phyloP scores from a whole-genome alignment of 768 basidiomycete species.

The Phlebiopsis gigantea region DNA sequence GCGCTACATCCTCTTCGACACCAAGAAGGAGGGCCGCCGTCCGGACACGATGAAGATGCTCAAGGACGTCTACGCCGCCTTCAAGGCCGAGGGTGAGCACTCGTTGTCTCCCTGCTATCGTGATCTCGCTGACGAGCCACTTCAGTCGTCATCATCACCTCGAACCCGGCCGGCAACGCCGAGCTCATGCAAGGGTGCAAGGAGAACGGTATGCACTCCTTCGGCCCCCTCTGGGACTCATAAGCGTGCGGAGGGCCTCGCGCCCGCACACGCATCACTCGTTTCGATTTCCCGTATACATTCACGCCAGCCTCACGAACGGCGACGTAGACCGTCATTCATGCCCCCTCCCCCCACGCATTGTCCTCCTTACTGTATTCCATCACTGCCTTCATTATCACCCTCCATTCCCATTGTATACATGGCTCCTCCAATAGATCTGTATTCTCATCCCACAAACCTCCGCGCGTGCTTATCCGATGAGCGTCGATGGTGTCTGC shows the following conservation, averaged over 20 bases:
- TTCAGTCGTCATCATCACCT: conserved; percentile 69
- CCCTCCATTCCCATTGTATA: too few relatives aligned
- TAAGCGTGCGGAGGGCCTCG: too few relatives aligned
- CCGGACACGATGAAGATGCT: conserved; percentile 76
- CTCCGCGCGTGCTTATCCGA: background rate
- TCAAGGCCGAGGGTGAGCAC: conserved; percentile 57
- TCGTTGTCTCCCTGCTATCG: background rate
- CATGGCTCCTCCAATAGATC: background rate
- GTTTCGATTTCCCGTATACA: background rate
- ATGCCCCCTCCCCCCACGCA: background rate
- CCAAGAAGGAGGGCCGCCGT: conserved; percentile 65
- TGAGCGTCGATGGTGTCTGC: background rate
- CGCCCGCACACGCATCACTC: too few relatives aligned
- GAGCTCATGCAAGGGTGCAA: conserved; percentile 59
- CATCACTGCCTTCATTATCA: background rate
- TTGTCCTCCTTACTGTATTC: background rate
- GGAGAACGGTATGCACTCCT: conserved; percentile 24
- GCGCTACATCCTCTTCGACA: conserved; percentile 73
- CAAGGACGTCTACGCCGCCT: conserved; percentile 60
- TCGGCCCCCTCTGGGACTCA: conserved; percentile 73
- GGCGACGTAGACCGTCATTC: background rate
- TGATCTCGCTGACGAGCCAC: background rate
- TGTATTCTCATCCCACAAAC: background rate
- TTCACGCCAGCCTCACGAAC: background rate
- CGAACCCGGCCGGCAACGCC: conserved; percentile 70